These are phyloP conservation scores for Prunus mira DNA, from an alignment of 306 rosid species.

Conservation along the genomic window DNA sequence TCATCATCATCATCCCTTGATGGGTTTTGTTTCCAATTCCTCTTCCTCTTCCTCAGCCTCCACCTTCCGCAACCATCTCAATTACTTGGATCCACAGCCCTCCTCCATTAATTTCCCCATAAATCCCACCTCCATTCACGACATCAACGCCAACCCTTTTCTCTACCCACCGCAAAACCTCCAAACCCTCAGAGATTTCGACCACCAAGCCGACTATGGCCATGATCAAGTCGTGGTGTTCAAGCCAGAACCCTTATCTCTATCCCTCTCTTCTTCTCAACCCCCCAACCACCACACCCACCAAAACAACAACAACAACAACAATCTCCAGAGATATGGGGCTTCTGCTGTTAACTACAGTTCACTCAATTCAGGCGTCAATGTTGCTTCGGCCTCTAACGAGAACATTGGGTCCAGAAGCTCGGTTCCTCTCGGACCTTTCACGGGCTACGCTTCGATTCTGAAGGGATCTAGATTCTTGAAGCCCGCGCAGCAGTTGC, in stretches of 20 bases:
- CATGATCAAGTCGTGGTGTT: conserved; percentile 31
- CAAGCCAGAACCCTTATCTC: conserved; percentile 71
- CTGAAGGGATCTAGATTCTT: conserved; percentile 74
- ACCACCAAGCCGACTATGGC: conserved; percentile 14
- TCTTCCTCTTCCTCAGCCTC: conserved; percentile 28
- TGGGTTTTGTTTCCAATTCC: conserved; percentile 38
- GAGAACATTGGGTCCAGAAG: conserved; percentile 20
- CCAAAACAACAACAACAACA: conserved; percentile 17
- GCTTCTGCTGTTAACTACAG: conserved; percentile 30
- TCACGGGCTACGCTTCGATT: conserved; percentile 64
- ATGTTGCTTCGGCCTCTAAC: conserved; percentile 15
- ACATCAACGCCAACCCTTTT: conserved; percentile 38
- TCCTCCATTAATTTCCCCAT: conserved; percentile 24
- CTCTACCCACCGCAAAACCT: conserved; percentile 25
- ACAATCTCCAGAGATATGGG: conserved; percentile 49
- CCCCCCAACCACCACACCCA: conserved; percentile 16
- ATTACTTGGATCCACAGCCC: conserved; percentile 44
- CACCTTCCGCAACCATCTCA: conserved; percentile 30
- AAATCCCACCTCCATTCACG: conserved; percentile 37
- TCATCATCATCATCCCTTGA: conserved; percentile 22
- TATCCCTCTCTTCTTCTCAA: conserved; percentile 63
- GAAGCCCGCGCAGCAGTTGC: conserved; percentile 69
- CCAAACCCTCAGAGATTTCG: conserved; percentile 37
- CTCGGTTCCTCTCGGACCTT: conserved; percentile 58
- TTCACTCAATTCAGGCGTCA: conserved; percentile 3